Conservation (phyloP, 441 rosid genomes). For the California macrophylla region DNA sequence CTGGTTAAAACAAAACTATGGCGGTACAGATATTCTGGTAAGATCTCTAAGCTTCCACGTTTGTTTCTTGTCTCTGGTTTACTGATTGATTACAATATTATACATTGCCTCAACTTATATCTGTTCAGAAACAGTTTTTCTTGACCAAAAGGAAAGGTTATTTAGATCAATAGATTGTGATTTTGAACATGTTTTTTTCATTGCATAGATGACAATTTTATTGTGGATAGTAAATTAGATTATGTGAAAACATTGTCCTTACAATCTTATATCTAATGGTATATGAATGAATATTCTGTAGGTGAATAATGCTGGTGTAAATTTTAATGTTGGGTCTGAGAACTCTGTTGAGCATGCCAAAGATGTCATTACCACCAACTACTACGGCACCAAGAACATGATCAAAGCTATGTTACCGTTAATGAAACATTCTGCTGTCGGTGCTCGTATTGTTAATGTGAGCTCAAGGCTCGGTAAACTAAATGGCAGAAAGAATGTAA, state of each 20-base stretch:
- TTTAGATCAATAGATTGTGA: too few species aligned
- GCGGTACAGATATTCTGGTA: conserved; percentile 69
- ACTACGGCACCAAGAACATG: conserved; percentile 67
- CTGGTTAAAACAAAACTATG: conserved; percentile 54
- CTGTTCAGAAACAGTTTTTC: too few species aligned
- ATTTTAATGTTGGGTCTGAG: conserved; percentile 57
- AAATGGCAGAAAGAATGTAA: conserved; percentile 69
- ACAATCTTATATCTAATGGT: not conserved
- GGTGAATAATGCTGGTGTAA: conserved; percentile 95
- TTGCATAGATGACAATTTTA: too few species aligned
- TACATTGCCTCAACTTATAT: too few species aligned
- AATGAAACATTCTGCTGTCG: conserved; percentile 63
- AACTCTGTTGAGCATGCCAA: conserved; percentile 64
- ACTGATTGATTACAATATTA: too few species aligned
- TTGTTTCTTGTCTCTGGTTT: too few species aligned
- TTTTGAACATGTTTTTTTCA: too few species aligned
- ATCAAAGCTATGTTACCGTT: conserved; percentile 70
- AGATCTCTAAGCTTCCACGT: conserved; percentile 1
- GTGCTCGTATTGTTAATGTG: conserved; percentile 73
- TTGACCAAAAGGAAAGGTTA: too few species aligned
- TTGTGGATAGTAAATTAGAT: too few species aligned
- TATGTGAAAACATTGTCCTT: too few species aligned
- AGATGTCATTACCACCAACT: conserved; percentile 55
- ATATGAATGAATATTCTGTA: conserved; percentile 25
- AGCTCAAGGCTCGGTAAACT: conserved; percentile 76